Evolutionary conservation across 2,329 filamentous ascomycete species (phyloP), one percentile per base, ranked within the genome.

Genomic region (Parafenestella ontariensis): DNA sequence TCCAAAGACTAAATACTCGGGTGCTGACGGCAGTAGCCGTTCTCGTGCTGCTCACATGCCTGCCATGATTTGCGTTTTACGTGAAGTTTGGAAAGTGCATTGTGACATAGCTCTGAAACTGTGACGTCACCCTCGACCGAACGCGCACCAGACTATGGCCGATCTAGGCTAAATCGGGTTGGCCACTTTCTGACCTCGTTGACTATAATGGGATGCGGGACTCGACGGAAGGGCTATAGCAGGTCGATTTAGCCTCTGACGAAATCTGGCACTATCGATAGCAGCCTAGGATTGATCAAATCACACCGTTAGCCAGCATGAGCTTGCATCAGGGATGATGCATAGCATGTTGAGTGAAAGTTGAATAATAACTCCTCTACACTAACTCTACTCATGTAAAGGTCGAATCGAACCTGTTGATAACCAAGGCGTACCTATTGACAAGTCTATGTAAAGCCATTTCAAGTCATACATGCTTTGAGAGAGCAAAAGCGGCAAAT

Each of bases 31-130:
- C 31, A 47, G 36, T 44, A 44, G 28, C 45, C 23, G 44, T 34
- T 26, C 24, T 8, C 51, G 29, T 39, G 36, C 39, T 54, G 45
- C 39, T 46, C 45, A 49, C 31, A 51, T 40, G 50, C 48, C 46
- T 57, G 57, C 42, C 52, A 58, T 54, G 54, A 48, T 61, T 44
- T 61, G 49, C 60, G 23, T 40, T 46, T 51, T 49, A 33, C n/a
- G 34, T 45, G 49, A 17, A 55, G 44, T 41, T 43, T 31, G 40
- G 52, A 59, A 54, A 46, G 61, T 24, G 55, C 50, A 59, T 56
- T 53, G 54, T 40, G 41, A 56, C 56, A 56, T 54, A 31, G 18
- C 23, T 46, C 48, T 31, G 29, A 44, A 46, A 26, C 28, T 50
- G 46, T 62, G 58, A 63, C 54, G 54, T 61, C 58, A 59, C 53